These are phyloP conservation scores for Begonia peltatifolia DNA, from an alignment of 306 rosid genomes.

Conservation along the genomic window DNA sequence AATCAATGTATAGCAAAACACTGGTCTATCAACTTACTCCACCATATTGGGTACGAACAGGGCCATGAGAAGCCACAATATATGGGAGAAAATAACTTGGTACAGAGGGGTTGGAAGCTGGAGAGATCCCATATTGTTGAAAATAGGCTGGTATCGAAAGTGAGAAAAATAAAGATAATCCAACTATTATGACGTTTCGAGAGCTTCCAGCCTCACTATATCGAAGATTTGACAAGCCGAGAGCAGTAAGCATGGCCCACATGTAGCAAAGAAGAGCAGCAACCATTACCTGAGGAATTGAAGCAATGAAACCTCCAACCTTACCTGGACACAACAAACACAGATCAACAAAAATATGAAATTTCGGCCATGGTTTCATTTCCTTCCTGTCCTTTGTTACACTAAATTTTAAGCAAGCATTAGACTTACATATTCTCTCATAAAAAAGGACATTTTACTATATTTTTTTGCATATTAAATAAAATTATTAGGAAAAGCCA, in stretches of 20 bases:
- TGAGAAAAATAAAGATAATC: conserved; percentile 82
- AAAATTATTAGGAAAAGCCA: too few relatives aligned
- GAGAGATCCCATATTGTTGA: conserved; percentile 86
- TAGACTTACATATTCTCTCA: too few relatives aligned
- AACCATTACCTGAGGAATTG: conserved; percentile 92
- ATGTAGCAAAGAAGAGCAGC: conserved; percentile 95
- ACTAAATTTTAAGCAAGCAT: too few relatives aligned
- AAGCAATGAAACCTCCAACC: conserved; percentile 94
- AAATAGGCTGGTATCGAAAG: conserved; percentile 93
- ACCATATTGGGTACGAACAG: conserved; percentile 57
- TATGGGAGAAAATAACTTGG: conserved; percentile 95
- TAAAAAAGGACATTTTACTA: too few relatives aligned
- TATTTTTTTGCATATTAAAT: too few relatives aligned
- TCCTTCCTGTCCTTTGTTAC: too few relatives aligned
- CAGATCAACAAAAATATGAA: too few relatives aligned
- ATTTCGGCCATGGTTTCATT: too few relatives aligned
- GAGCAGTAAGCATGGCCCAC: conserved; percentile 98
- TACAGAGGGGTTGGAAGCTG: conserved; percentile 62
- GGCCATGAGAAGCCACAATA: conserved; percentile 87
- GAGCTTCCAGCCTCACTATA: conserved; percentile 99
- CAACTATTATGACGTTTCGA: conserved; percentile 88
- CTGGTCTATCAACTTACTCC: conserved; percentile 42
- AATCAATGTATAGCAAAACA: conserved; percentile 7
- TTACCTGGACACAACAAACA: conserved; percentile 41
- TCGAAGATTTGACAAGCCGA: conserved; percentile 93